Evolutionary conservation across 23 red algal species (phyloP), one percentile per base, ranked within the genome.

Genomic region (Gracilaria domingensis): DNA sequence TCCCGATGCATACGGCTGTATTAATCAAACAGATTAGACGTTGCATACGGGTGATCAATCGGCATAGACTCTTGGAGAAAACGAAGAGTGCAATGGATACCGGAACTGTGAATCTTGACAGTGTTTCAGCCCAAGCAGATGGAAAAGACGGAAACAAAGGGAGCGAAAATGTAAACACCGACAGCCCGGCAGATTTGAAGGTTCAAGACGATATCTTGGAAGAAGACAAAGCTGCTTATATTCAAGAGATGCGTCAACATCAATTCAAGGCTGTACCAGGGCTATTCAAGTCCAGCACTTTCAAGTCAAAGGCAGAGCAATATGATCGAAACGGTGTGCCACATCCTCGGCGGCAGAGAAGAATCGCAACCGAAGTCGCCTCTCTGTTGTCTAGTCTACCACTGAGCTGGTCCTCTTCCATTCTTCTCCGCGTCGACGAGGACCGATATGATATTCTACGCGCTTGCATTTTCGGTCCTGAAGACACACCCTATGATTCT

Each of bases 401-500:
- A 20, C 49, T 94, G 36, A 81, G 75, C 42, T 94, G 80, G 80
- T 81, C 80, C 4, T 94, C 91, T 16, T 77, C 53, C 3, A 90
- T 96, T 29, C 86, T 88, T 24, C 33, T 96, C 30, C 88, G 87
- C 14, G 94, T 84, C 1, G 87, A 90, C 67, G 94, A 96, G 72
- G 82, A 87, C 35, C 49, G 94, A 49, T 89, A 91, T 37, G 94
- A 96, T 66, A 59, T 96, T 74, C 59, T 96, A 35, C 77, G 79
- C 18, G 88, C 88, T 20, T 62, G 64, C 30, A 90, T 96, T 8
- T 80, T 96, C 36, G 94, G 94, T 17, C 87, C 94, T 55, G 94
- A 96, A n/a, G 94, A 84, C 72, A 91, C 94, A 23, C 94, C 94
- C 12, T 96, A 96, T 70, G 94, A 82, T 50, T 83, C 82, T 44